Percentiles rank a stretch among this genome's conserved stretches.
phyloP scores from a whole-genome alignment of 2,329 filamentous ascomycete species.

The Ceratocystiopsis brevicomis region DNA sequence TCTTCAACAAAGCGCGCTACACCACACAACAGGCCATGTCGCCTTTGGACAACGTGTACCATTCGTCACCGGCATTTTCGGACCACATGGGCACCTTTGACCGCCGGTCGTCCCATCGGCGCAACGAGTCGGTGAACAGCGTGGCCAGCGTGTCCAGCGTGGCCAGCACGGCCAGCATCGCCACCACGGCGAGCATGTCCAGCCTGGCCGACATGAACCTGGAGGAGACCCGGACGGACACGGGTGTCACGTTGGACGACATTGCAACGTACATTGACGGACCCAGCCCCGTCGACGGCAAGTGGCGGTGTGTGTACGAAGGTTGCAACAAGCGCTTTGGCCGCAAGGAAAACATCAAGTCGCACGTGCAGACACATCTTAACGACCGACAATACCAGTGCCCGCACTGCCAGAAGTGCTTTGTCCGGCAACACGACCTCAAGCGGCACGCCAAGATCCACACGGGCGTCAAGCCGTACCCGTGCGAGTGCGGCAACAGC shows the following conservation, averaged over 20 bases:
- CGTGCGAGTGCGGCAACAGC: slow-evolving; percentile 82
- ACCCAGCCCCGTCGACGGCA: slow-evolving; percentile 53
- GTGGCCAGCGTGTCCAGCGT: slow-evolving; percentile 40
- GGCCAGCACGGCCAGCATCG: slow-evolving; percentile 38
- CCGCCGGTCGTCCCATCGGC: slow-evolving; percentile 25
- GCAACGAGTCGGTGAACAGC: slow-evolving; percentile 41
- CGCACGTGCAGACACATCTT: slow-evolving; percentile 92
- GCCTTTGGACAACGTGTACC: slow-evolving; percentile 3
- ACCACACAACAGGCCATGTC: slow-evolving; percentile 9
- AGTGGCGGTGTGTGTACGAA: slow-evolving; percentile 56
- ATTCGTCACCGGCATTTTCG: slow-evolving; percentile 3
- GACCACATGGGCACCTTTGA: slow-evolving; percentile 12
- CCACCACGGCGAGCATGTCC: slow-evolving; percentile 34
- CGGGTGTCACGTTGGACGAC: slow-evolving; percentile 73
- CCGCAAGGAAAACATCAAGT: slow-evolving; percentile 97
- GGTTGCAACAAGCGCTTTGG: slow-evolving; percentile 80
- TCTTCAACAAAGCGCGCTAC: slow-evolving; percentile 20
- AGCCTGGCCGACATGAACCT: slow-evolving; percentile 45
- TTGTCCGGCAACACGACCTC: slow-evolving; percentile 89
- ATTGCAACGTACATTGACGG: slow-evolving; percentile 57
- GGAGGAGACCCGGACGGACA: slow-evolving; percentile 50
- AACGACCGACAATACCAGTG: slow-evolving; percentile 92
- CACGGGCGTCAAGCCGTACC: slow-evolving; percentile 86
- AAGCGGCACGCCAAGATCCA: slow-evolving; percentile 97
- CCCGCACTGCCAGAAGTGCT: slow-evolving; percentile 83